Base-by-base conservation (phyloP, 768 basidiomycete species). In the Trametes sanguinea region DNA sequence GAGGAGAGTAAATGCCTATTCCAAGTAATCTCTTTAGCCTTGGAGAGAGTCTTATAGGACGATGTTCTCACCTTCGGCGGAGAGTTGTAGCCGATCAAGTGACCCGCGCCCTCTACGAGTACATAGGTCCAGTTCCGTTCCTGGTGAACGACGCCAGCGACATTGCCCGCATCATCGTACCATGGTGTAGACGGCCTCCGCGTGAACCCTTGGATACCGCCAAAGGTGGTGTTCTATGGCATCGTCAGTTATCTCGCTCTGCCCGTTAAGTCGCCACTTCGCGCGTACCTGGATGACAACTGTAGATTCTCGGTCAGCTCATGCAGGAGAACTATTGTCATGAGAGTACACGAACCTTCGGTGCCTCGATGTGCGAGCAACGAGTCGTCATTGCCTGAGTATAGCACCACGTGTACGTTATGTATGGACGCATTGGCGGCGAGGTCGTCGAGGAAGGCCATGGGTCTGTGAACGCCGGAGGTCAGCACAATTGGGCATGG, bases 191-290 rank as follows among this genome's bases (percentile, higher is more conserved):
- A 80, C 0, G 90, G 90, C 60, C 81, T 78, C 50, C 83, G 78
- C 3, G 86, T 85, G 71, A 92, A 92, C 3, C 90, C 90, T 72
- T 84, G 87, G 45, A 86, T 85, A 6, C 88, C 89, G 29, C 88
- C 89, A 65, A 90, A 92, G 0, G 90, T 90, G 29, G 88, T 89
- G 67, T 92, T 92, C 86, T 90, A 53, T 0, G 37, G 4, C 35
- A 27, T 16, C n/a, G 39, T 30, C 32, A 35, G 39, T 30, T 13
- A 30, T 32, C 27, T 30, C 11, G 17, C 48, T 14, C 11, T 13
- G 7, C 29, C 6, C 22, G 22, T 22, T 11, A 11, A 11, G 29
- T 3, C 5, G 5, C 4, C 4, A 30, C 32, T 3, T 37, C 35
- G 11, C 35, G 64, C 70, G 45, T 39, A 83, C 84, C 72, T 85